Evolutionary conservation across 108 stramenopile genomes (phyloP), one percentile per base, ranked within the genome.

Genomic region (Fragilaria radians): DNA sequence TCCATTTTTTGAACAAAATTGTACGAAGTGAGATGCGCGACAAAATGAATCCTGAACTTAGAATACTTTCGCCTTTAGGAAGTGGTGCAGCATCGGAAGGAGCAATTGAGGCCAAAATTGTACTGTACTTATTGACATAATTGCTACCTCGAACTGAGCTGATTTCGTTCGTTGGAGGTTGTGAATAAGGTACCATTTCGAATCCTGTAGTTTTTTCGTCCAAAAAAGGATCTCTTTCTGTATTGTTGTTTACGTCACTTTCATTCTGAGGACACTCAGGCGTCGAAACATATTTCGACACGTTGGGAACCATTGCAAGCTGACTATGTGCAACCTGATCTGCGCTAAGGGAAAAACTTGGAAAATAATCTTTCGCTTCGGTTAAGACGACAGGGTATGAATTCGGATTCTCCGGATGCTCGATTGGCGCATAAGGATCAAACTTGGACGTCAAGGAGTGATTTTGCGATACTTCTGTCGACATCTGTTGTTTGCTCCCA

Each of bases 1-100:
- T 94, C 93, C 93, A 94, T 56, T 91, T 94, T 51, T 90, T 84
- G 70, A 90, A 71, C 4, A 94, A 62, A 57, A 94, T 88, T 5
- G 93, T 94, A 4, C 93, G 83, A 58, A 90, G 88, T 25, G 87
- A 86, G 54, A 90, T 94, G 23, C 93, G 74, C 3, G 86, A 77
- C 25, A 94, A 59, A 30, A 90, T 83, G 46, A 73, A 90, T 3
- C 93, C 93, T n/a, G 69, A 65, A 52, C 85, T 84, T 9, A 65
- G 61, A 36, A 93, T 84, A 21, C 81, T 60, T 25, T 78, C 72
- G 5, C 72, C 71, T 72, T 78, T 68, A 47, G 91, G 91, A 1
- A 93, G 76, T 18, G 85, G 75, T 4, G 88, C 81, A 2, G 81
- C 68, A 4, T 67, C 65, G 17, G 76, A 67, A 25, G 68, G 70